Evolutionary conservation across 495 filamentous ascomycete species (phyloP), one percentile per base, ranked within the genome.

Genomic region (Letharia lupina): DNA sequence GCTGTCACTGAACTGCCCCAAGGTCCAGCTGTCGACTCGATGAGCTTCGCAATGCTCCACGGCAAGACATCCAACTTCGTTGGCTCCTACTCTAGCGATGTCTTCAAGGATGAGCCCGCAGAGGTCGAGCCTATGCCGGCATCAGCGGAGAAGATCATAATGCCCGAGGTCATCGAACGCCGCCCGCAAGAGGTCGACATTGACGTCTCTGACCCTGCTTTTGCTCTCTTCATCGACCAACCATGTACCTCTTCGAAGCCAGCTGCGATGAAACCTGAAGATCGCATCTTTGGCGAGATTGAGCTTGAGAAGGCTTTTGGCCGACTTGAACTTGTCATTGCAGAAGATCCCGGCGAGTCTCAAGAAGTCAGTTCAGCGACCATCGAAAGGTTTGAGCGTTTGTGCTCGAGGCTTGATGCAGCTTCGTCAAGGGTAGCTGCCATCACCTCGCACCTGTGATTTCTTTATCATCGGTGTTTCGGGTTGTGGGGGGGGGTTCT

Each of bases 1-100:
- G 84, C 91, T 61, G 86, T 96, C n/a, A 75, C 88, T 23, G 84
- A 89, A 58, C 80, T 95, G 23, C 90, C 91, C 15, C 81, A 88
- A 67, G 83, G 87, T 5, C 87, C 88, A 39, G 78, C 76, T n/a
- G 72, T 88, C 48, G 80, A 87, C 65, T 73, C 71, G 9, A 70
- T 77, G 37, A 87, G 93, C 64, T 73, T 80, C 0, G 79, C 81
- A 56, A 70, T 79, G 52, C 78, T 94, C 11, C 86, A 85, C 44
- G 88, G 89, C 68, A 93, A 94, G 77, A 74, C 81, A 2, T 79
- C 81, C 12, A 77, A 75, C 66, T 77, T 80, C 13, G 68, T 83
- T n/a, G 70, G 65, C 31, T 60, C 70, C 16, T 68, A 74, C 7
- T 57, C 75, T 37, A 73, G 75, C 40, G 75, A 79, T 68, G 70